Conservation (phyloP, 2,329 filamentous ascomycete genomes). For the Sarocladium oryzae region DNA sequence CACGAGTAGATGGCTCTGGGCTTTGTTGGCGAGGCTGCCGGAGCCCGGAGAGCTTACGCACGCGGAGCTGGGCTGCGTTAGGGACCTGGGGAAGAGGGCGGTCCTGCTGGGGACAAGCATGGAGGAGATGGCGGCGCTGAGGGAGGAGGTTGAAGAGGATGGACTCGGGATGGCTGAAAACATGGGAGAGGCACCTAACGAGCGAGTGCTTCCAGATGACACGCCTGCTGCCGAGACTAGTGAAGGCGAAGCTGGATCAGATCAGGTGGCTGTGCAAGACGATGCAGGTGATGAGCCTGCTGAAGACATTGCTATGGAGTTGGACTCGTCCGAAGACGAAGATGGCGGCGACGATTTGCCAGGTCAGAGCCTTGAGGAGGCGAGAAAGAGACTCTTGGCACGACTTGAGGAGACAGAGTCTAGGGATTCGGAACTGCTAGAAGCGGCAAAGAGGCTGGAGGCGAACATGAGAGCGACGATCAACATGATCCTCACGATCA, state of each 20-base stretch:
- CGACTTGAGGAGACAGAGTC: constrained; percentile 29
- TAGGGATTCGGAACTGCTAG: constrained; percentile 18
- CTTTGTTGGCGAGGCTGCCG: constrained; percentile 67
- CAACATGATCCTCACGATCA: constrained; percentile 86
- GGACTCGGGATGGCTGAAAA: constrained; percentile 36
- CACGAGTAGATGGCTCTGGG: constrained; percentile 81
- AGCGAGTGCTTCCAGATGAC: constrained; percentile 25
- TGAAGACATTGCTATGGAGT: constrained; percentile 37
- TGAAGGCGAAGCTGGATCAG: constrained; percentile 11
- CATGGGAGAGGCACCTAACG: constrained; percentile 37
- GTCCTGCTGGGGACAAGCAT: constrained; percentile 52
- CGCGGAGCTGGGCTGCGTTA: constrained; percentile 66
- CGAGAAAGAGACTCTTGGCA: constrained; percentile 41
- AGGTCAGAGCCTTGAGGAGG: constrained; percentile 35
- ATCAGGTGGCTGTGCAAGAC: constrained; percentile 2
- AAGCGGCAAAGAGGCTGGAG: constrained; percentile 27
- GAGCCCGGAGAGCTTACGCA: constrained; percentile 70
- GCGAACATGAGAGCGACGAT: constrained; percentile 63
- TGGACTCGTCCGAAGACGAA: constrained; percentile 31
- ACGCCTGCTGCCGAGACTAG: not conserved
- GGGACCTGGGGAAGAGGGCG: constrained; percentile 75
- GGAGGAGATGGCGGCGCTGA: constrained; percentile 43
- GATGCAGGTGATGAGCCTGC: constrained; percentile 19
- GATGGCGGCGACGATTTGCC: constrained; percentile 25
- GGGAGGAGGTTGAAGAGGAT: constrained; percentile 35